Conservation (phyloP, 768 basidiomycete species). For the Mycena sanguinolenta region DNA sequence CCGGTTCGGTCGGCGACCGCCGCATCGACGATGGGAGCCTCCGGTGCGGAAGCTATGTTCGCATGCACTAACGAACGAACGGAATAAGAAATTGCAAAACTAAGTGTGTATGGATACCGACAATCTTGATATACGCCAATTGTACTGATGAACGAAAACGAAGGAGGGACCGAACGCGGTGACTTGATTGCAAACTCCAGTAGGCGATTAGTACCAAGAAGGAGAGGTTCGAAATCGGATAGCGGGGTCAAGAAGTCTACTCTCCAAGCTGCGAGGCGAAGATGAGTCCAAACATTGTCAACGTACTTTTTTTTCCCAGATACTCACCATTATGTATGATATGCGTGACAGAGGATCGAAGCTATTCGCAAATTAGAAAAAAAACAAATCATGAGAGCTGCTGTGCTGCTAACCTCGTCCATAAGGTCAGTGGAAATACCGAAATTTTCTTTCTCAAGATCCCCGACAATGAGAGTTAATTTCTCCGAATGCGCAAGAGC, state of each 20-base stretch:
- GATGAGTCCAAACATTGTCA: no score
- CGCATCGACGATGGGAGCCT: slow-evolving; percentile 25
- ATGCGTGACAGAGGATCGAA: slow-evolving; percentile 46
- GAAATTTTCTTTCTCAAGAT: background rate
- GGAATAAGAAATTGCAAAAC: background rate
- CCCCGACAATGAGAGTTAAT: background rate
- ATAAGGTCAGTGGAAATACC: slow-evolving; percentile 1
- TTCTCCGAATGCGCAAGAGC: slow-evolving; percentile 1
- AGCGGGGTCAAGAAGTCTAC: slow-evolving; percentile 47
- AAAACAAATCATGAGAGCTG: background rate
- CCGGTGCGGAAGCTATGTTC: background rate
- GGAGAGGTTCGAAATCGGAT: slow-evolving; percentile 42
- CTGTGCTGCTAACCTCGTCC: background rate
- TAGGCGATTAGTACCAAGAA: slow-evolving; percentile 45
- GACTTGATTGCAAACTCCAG: slow-evolving; percentile 46
- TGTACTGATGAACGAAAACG: slow-evolving; percentile 28
- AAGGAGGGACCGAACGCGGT: background rate
- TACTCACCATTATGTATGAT: slow-evolving; percentile 54
- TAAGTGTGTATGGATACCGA: background rate
- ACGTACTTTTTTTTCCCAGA: no score
- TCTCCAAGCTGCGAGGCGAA: slow-evolving; percentile 50
- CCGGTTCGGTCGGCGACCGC: slow-evolving; percentile 36
- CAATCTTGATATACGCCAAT: slow-evolving; percentile 18
- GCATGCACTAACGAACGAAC: background rate
- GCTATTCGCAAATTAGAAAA: slow-evolving; percentile 20